Base-by-base conservation (phyloP, 192 early-diverging fungal species). In the Backusella morwellensis region DNA sequence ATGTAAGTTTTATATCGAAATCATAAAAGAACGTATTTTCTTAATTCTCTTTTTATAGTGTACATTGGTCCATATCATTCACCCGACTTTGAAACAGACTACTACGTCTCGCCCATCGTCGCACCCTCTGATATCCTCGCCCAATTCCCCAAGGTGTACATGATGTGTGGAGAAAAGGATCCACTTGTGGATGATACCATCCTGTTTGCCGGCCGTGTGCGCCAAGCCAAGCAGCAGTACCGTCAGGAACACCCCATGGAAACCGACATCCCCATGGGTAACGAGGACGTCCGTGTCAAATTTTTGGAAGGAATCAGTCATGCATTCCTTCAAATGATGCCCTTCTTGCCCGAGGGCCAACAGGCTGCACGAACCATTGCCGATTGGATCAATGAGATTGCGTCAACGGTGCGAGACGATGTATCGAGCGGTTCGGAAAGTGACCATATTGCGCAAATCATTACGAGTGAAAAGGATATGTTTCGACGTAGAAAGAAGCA, bases 131-230 rank as follows among this genome's bases (percentile, higher is more conserved):
- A 92, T 54, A 80, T 99, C 12, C 79, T 99, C 56, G 94, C 94
- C 5, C 88, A 92, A 35, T 99, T 97, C 82, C 97, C 97, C 21
- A 93, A 93, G 23, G 92, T 92, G 0, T 97, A 94, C 78, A 90
- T 98, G 67, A 88, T 99, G 70, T 93, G 93, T 73, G 97, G 97
- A 54, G 97, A 98, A 78, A 97, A 97, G 76, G 97, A 99, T 81
- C 97, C 97, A 7, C 90, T 99, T 59, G 95, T 99, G 6, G 97
- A 99, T 82, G 97, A 99, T 84, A 96, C 97, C 5, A 92, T 98
- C 26, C 83, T 99, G 15, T 94, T 98, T 84, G 95, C 95, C 3
- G 94, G 91, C 11, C 91, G 95, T n/a, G 82, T 99, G 21, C 90
- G 96, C 47, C 88, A 90, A 36, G 95, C 96, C 68, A 99, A 97